Evolutionary conservation across 345 rosid species (phyloP), one percentile per base, ranked within the genome.

Genomic region (Excoecaria cochinchinensis): DNA sequence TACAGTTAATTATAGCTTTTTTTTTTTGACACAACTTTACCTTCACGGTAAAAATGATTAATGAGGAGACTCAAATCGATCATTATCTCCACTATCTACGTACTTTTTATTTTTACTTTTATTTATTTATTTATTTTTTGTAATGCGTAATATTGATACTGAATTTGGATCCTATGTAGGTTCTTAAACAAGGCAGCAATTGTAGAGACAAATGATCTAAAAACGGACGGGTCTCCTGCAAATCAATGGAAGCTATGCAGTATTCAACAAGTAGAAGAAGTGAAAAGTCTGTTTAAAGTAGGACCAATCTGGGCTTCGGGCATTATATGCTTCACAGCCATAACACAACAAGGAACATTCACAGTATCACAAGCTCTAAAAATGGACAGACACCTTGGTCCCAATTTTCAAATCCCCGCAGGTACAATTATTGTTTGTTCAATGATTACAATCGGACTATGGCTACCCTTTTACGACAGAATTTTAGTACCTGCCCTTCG

Each of bases 151-250:
- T 16, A 56, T 16, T 56, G 60, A 15, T 56, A 17, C 10, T 56
- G 22, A 19, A 15, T 17, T 56, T 56, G 8, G 7, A 5, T 17
- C n/a, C 19, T 71, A 4, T 6, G 21, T 76, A 92, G 97, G 85
- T 86, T 79, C 84, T 65, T 94, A n/a, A 90, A 87, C 86, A 94
- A 91, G 74, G 90, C 95, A 0, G 90, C 92, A 0, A 60, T 91
- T 64, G 69, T 89, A 8, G 46, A 21, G 25, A 85, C 86, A 53
- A 70, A 85, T 7, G 97, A 92, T 42, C 57, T 90, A n/a, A 73
- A 79, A 38, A 56, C 82, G 0, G 85, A 90, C 22, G 91, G 95
- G 21, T 22, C 77, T 16, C 76, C 71, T 3, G 50, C 50, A 3
- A 75, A 85, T 46, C 79, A 50, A 11, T 73, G 81, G 77, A 59